Evolutionary conservation across 1,139 yeast genomes (phyloP).

Genomic region (Yamadazyma sp.): DNA sequence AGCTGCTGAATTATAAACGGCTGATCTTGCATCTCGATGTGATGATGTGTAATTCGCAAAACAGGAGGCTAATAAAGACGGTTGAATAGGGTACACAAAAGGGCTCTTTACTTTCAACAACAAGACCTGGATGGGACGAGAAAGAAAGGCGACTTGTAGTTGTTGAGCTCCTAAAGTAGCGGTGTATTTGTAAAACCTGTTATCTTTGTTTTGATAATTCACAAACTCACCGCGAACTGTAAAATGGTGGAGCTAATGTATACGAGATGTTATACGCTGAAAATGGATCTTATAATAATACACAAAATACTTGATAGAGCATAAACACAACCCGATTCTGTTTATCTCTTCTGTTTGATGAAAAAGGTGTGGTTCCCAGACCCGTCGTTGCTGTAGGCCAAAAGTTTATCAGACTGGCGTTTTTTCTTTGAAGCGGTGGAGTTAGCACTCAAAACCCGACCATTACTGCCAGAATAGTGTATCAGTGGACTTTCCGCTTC

Average conservation of each 20-base stretch:
- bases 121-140: no score
- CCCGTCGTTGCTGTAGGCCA: conserved; percentile 46
- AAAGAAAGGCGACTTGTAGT: no score
- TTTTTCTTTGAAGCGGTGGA: conserved; percentile 20
- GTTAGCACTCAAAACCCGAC: conserved; percentile 26
- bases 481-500: conserved; percentile 17
- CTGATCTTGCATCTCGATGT: conserved; percentile 19
- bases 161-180: no score
- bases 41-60: background rate
- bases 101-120: no score
- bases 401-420: conserved; percentile 29
- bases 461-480: conserved; percentile 8
- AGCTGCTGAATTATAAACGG: conserved; percentile 40
- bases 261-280: background rate
- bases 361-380: conserved; percentile 43
- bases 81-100: no score
- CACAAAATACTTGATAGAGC: background rate
- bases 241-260: background rate
- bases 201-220: conserved; percentile 1
- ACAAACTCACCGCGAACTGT: conserved; percentile 3
- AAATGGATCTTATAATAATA: background rate
- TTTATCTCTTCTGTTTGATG: conserved; percentile 35
- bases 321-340: background rate
- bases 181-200: background rate
- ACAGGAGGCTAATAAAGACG: no score